phyloP scores from a whole-genome alignment of 2,329 filamentous ascomycete species.

The Phyllosticta ampelicida region DNA sequence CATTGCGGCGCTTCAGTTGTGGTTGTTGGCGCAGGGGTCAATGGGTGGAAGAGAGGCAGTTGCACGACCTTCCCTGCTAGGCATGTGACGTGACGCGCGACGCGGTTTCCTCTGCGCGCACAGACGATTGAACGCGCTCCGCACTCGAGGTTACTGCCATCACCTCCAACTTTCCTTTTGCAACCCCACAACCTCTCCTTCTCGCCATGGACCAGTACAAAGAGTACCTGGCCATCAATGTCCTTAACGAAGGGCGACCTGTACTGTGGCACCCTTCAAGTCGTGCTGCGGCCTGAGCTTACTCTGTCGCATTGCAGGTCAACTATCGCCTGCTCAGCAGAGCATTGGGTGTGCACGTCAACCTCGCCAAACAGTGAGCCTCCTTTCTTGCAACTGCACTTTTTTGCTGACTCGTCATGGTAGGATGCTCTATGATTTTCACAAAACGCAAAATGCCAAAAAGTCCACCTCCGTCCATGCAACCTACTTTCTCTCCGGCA shows the following conservation, averaged over 20 bases:
- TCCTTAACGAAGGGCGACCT: conserved; percentile 64
- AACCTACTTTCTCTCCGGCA: conserved; percentile 80
- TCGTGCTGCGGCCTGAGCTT: conserved; percentile 4
- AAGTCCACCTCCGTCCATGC: conserved; percentile 69
- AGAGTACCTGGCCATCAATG: conserved; percentile 61
- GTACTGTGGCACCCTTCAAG: conserved; percentile 37
- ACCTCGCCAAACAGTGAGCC: conserved; percentile 75
- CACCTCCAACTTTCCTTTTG: neutral
- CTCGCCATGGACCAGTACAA: conserved; percentile 46
- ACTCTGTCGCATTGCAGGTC: conserved; percentile 43
- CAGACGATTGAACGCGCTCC: conserved; percentile 3
- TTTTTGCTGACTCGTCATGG: conserved; percentile 14
- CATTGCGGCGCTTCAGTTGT: conserved; percentile 16
- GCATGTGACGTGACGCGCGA: conserved; percentile 8
- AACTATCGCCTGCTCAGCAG: conserved; percentile 81
- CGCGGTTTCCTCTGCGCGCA: conserved; percentile 1
- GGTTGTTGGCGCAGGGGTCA: neutral
- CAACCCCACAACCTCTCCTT: neutral
- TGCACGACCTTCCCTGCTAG: neutral
- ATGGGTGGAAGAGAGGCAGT: neutral
- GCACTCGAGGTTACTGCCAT: too few species aligned
- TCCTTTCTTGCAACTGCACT: neutral
- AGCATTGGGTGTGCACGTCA: conserved; percentile 72
- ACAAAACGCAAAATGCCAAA: conserved; percentile 65
- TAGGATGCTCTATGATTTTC: conserved; percentile 81